A percentile compares a stretch with the other conserved stretches of the same genome.
Evolutionary conservation across 768 basidiomycete species (phyloP).

Genomic region (Pisolithus albus): DNA sequence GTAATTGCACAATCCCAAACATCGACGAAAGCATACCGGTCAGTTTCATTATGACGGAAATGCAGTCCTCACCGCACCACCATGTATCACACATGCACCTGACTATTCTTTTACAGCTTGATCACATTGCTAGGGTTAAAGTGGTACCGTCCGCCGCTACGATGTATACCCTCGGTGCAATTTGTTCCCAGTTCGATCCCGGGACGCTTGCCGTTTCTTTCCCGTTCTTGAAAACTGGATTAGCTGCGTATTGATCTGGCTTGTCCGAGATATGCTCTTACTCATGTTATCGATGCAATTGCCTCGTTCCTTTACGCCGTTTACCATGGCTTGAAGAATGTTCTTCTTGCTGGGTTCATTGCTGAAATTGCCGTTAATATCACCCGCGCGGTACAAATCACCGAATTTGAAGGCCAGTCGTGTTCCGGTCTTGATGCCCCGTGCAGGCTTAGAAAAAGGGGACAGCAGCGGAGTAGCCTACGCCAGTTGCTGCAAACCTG

Average conservation of each 20-base stretch:
- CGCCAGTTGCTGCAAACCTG: no score
- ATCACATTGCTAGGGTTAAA: no score
- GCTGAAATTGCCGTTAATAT: neutral
- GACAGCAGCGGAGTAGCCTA: no score
- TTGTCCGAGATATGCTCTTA: neutral
- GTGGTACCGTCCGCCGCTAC: no score
- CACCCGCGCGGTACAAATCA: neutral
- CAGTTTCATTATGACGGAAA: no score
- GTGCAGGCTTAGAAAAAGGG: neutral
- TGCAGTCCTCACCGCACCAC: no score
- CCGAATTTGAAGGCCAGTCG: neutral
- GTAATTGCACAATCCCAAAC: no score
- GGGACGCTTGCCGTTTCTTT: neutral
- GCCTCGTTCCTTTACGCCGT: constrained; percentile 33
- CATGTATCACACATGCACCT: no score
- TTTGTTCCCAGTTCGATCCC: neutral
- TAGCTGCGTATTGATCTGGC: neutral
- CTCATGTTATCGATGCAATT: neutral
- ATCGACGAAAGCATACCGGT: no score
- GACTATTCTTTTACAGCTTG: no score
- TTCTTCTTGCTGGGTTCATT: constrained; percentile 38
- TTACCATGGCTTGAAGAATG: constrained; percentile 45
- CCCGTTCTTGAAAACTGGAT: neutral
- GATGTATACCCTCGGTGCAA: neutral
- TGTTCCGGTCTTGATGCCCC: neutral